These are phyloP conservation scores for Aspergillus bridgeri DNA, from an alignment of 495 filamentous ascomycete genomes.

Conservation along the genomic window DNA sequence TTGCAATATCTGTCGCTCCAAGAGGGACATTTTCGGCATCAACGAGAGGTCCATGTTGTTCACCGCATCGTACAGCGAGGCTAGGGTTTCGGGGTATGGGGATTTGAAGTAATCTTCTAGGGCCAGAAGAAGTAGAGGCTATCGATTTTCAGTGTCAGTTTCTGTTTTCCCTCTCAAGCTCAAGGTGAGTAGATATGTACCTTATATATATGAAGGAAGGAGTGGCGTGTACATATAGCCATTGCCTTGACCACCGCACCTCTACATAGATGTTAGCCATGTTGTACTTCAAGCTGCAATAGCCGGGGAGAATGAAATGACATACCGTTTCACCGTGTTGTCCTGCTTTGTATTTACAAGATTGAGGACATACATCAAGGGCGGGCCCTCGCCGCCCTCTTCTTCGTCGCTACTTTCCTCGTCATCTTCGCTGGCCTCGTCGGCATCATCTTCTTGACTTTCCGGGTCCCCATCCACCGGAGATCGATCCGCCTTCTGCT, in stretches of 20 bases:
- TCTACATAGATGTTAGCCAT: slow-evolving; percentile 40
- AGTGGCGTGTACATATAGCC: slow-evolving; percentile 98
- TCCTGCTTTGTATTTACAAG: slow-evolving; percentile 98
- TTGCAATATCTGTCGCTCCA: slow-evolving; percentile 85
- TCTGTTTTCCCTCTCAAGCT: not conserved
- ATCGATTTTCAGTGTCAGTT: slow-evolving; percentile 18
- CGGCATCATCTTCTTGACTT: slow-evolving; percentile 42
- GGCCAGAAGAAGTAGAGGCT: slow-evolving; percentile 91
- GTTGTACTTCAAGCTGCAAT: not conserved
- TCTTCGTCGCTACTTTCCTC: slow-evolving; percentile 56
- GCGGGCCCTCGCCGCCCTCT: slow-evolving; percentile 68
- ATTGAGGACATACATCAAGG: slow-evolving; percentile 97
- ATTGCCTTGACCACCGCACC: slow-evolving; percentile 97
- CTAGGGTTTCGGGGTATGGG: slow-evolving; percentile 84
- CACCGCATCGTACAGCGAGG: slow-evolving; percentile 82
- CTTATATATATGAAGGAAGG: slow-evolving; percentile 99
- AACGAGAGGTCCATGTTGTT: slow-evolving; percentile 96
- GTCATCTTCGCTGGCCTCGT: slow-evolving; percentile 44
- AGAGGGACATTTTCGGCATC: slow-evolving; percentile 79
- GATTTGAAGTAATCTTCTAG: slow-evolving; percentile 97
- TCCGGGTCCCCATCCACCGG: slow-evolving; percentile 36
- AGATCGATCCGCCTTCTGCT: slow-evolving; percentile 17
- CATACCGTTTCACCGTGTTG: slow-evolving; percentile 75
- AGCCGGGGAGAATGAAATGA: slow-evolving; percentile 5
- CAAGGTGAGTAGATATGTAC: slow-evolving; percentile 35